phyloP scores from a whole-genome alignment of 306 rosid species.

The Cicer judaicum region DNA sequence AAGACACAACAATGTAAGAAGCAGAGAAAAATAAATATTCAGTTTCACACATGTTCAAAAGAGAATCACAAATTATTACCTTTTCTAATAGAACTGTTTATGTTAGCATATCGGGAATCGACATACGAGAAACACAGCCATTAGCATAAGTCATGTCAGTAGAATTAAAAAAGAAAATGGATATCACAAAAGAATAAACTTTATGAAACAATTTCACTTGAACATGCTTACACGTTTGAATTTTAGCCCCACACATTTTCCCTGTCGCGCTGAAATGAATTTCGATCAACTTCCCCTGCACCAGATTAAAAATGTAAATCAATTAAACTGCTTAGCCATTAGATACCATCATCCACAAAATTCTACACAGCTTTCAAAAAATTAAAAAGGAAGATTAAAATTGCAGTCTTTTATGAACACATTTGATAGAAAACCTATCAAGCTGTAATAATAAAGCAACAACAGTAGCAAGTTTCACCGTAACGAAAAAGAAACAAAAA shows the following conservation, averaged over 20 bases:
- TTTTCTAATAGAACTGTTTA: constrained; percentile 80
- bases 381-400: not conserved
- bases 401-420: constrained; percentile 20
- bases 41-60: constrained; percentile 42
- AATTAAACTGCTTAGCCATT: constrained; percentile 40
- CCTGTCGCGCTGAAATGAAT: constrained; percentile 77
- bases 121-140: constrained; percentile 50
- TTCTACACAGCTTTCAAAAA: constrained; percentile 38
- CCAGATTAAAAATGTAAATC: constrained; percentile 39
- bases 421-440: constrained; percentile 23
- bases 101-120: constrained; percentile 37
- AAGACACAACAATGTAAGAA: constrained; percentile 47
- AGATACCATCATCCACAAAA: constrained; percentile 29
- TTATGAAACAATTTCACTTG: constrained; percentile 35
- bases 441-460: constrained; percentile 30
- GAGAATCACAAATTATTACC: constrained; percentile 67
- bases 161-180: constrained; percentile 40
- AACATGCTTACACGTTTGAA: constrained; percentile 84
- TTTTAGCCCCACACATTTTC: constrained; percentile 78
- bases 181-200: constrained; percentile 34
- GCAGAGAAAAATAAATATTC: constrained; percentile 38
- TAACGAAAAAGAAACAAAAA: constrained; percentile 47
- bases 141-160: constrained; percentile 54
- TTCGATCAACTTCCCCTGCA: constrained; percentile 93
- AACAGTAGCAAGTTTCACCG: constrained; percentile 23